phyloP scores from a whole-genome alignment of 768 basidiomycete genomes.

The Sarcodon sp. region DNA sequence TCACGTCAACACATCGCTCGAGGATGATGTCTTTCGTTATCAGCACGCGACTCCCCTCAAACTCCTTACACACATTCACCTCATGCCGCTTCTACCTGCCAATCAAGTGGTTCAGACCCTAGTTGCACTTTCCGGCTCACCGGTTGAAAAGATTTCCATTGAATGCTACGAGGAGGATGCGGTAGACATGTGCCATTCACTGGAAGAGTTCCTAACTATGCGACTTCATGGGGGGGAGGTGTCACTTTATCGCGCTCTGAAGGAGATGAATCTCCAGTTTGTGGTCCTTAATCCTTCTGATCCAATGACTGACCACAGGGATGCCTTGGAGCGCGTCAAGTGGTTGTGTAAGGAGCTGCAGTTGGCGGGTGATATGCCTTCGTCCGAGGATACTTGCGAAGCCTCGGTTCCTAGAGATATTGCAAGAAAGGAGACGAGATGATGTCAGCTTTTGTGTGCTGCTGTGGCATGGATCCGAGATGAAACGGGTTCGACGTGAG shows the following conservation, averaged over 20 bases:
- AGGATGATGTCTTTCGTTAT: constrained; percentile 26
- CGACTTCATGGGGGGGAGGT: constrained; percentile 31
- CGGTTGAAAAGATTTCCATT: constrained; percentile 43
- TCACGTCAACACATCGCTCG: constrained; percentile 32
- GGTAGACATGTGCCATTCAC: constrained; percentile 42
- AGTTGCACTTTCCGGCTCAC: constrained; percentile 42
- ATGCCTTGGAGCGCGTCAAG: background rate
- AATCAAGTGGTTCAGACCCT: constrained; percentile 49
- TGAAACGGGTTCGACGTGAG: too few species aligned
- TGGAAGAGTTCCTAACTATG: constrained; percentile 41
- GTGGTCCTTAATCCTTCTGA: background rate
- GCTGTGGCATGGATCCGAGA: too few species aligned
- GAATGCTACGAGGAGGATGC: constrained; percentile 53
- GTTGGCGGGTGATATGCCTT: background rate
- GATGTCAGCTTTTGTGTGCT: too few species aligned
- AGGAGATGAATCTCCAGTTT: constrained; percentile 28
- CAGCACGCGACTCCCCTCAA: constrained; percentile 30
- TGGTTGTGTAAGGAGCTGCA: background rate
- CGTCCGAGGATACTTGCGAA: background rate
- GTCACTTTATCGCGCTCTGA: constrained; percentile 37
- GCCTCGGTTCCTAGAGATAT: too few species aligned
- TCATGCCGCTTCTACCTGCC: constrained; percentile 49
- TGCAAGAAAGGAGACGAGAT: too few species aligned
- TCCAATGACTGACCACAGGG: background rate
- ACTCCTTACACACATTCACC: constrained; percentile 41